Evolutionary conservation across 345 rosid species (phyloP), one percentile per base, ranked within the genome.

Genomic region (Eucalyptus cloeziana): DNA sequence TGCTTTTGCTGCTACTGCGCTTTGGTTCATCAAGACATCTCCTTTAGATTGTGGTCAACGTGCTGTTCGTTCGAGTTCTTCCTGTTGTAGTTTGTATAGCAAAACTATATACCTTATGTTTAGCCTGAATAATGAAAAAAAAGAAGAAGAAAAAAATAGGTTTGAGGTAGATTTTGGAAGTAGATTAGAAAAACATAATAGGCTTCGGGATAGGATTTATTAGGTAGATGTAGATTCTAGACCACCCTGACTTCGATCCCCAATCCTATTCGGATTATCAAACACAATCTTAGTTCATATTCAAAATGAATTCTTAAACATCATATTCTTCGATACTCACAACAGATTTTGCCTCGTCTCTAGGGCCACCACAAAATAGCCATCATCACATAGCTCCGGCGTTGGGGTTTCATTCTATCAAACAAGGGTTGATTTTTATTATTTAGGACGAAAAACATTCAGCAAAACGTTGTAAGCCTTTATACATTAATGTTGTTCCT

Each of bases 351-450:
- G 50, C 10, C 76, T 14, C 10, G 9, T 64, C 76, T 64, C 76
- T 13, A n/a, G 17, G 16, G 31, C 76, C 37, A 64, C 76, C 19
- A 4, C 76, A 64, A 64, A n/a, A n/a, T 64, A 64, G 76, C 8
- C 15, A 0, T 62, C 76, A 30, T n/a, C 33, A 16, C 37, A 64
- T 81, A 19, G 25, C 89, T 25, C 87, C 17, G 4, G 83, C 58
- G 30, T 58, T 85, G 31, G 44, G 87, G 71, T 85, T 88, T 50
- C 87, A 54, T 25, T 86, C 89, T 13, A 51, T 33, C 1, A 51
- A 88, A 13, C 83, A 85, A 49, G 90, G 67, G 64, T 76, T 86
- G n/a, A 44, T 89, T 10, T 86, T 27, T 89, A 49, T 22, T 89
- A 86, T 60, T 54, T 64, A 14, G 86, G 54, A 87, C 44, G 40